Evolutionary conservation across 345 rosid genomes (phyloP).

Genomic region (Eucalyptus caleyi): DNA sequence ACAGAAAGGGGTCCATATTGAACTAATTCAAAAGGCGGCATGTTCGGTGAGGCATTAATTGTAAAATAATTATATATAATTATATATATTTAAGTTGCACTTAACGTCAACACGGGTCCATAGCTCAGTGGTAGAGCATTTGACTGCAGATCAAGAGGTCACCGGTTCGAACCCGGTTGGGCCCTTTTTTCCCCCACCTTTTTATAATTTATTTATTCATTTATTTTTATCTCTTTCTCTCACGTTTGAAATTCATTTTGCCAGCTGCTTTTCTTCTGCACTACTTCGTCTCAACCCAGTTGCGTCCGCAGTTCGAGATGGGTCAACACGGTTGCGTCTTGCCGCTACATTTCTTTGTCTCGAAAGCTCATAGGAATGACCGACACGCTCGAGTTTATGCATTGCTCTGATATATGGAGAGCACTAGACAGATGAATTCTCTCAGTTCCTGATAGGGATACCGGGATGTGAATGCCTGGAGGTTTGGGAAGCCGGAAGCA

Average conservation of each 20-base stretch:
- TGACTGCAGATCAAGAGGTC: conserved; percentile 82
- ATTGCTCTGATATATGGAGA: neutral
- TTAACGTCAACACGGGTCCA: neutral
- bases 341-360: neutral
- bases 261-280: neutral
- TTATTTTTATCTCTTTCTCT: neutral
- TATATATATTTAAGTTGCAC: neutral
- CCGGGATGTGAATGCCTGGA: neutral
- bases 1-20: neutral
- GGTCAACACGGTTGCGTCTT: neutral
- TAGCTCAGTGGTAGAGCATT: conserved; percentile 91
- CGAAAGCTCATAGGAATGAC: neutral
- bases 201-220: neutral
- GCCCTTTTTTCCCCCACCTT: neutral
- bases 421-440: neutral
- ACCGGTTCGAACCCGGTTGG: conserved; percentile 30
- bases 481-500: conserved; percentile 3
- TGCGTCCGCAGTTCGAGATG: neutral
- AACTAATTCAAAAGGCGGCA: neutral
- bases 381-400: neutral
- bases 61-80: rapidly evolving
- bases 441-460: neutral
- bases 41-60: rapidly evolving
- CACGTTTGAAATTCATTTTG: neutral
- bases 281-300: neutral